Evolutionary conservation across 2,329 filamentous ascomycete species (phyloP).

Genomic region (Dothistroma septosporum): DNA sequence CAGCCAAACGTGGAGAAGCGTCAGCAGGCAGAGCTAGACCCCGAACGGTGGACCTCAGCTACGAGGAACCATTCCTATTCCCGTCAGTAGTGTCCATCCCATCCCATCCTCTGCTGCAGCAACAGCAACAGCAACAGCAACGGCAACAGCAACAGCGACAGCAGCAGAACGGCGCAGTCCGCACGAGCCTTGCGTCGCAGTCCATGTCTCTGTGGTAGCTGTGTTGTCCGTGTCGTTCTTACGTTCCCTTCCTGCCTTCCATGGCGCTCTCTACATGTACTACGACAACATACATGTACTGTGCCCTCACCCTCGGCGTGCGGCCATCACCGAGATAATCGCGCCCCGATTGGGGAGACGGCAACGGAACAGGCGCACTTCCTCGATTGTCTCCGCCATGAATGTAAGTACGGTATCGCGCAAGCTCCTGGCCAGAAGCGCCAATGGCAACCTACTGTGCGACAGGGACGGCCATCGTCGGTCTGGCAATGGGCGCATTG

Average conservation of each 20-base stretch:
- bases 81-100: no score
- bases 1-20: background rate
- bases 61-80: no score
- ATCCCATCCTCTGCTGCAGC: no score
- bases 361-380: background rate
- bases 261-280: background rate
- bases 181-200: background rate
- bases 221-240: background rate
- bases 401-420: background rate
- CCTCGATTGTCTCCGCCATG: background rate
- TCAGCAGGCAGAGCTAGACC: background rate
- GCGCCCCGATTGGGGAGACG: background rate
- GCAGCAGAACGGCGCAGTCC: no score
- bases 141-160: no score
- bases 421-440: background rate
- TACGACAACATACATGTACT: no score
- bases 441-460: background rate
- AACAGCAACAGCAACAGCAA: no score
- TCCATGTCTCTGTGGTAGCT: background rate
- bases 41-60: background rate
- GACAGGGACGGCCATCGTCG: background rate
- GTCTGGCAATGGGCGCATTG: background rate
- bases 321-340: background rate
- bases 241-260: background rate
- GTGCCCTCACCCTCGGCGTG: background rate